Percentiles rank a stretch among this genome's conserved stretches.
Evolutionary conservation across 2,329 filamentous ascomycete species (phyloP).

Genomic region (Verticillium longisporum): DNA sequence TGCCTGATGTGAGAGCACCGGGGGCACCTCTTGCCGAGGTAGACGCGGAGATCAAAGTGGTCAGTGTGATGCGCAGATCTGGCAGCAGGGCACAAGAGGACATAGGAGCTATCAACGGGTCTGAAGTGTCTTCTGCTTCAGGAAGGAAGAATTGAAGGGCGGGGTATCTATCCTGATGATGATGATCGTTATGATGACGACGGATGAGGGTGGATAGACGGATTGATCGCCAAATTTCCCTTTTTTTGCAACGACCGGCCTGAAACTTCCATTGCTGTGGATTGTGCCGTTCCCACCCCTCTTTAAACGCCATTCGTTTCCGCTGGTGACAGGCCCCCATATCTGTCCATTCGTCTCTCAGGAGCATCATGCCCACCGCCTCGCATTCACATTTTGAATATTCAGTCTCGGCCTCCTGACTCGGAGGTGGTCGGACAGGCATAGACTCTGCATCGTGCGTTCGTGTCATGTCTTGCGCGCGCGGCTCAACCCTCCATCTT

Average conservation of each 20-base stretch:
- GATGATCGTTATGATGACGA: background rate
- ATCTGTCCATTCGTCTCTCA: background rate
- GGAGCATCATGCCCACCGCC: background rate
- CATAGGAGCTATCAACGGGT: background rate
- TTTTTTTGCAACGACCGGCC: background rate
- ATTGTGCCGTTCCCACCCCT: background rate
- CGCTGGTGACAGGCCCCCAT: background rate
- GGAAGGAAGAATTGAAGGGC: background rate
- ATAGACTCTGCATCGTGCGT: background rate
- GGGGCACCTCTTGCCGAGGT: background rate
- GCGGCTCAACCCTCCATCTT: conserved; percentile 46
- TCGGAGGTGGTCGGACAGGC: background rate
- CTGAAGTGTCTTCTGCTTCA: background rate
- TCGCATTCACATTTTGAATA: background rate
- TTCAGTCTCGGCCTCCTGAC: background rate
- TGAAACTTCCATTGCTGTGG: background rate
- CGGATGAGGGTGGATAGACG: background rate
- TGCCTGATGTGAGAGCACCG: conserved; percentile 54
- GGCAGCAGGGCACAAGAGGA: background rate
- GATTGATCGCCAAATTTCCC: background rate
- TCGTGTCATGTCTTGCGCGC: background rate
- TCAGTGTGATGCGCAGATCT: background rate
- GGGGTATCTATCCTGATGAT: conserved; percentile 2
- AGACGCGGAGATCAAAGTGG: background rate
- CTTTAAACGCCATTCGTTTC: conserved; percentile 1